Conservation (phyloP, 1,139 yeast species). For the Candida anutae region DNA sequence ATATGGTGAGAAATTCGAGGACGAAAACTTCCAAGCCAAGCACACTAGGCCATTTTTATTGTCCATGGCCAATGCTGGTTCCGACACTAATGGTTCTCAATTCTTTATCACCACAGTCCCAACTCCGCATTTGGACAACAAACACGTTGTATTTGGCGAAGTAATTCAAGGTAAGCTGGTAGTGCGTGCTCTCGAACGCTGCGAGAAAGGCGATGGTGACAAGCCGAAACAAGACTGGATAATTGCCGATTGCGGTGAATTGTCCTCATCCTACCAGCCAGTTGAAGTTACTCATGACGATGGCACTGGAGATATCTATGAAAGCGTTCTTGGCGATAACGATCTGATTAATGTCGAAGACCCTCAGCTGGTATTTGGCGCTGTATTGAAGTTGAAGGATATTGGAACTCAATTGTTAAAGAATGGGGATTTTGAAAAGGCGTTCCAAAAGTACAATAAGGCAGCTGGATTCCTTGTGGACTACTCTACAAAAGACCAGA, state of each 20-base stretch:
- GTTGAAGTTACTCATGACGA: conserved; percentile 45
- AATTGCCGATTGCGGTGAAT: conserved; percentile 74
- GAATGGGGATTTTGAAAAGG: conserved; percentile 45
- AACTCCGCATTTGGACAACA: conserved; percentile 82
- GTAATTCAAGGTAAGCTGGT: conserved; percentile 77
- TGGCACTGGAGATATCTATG: conserved; percentile 81
- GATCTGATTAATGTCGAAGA: conserved; percentile 51
- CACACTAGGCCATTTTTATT: conserved; percentile 83
- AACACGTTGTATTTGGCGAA: conserved; percentile 94
- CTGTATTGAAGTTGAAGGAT: conserved; percentile 60
- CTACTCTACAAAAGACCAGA: conserved; percentile 65
- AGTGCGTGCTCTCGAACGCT: conserved; percentile 69
- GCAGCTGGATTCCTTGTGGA: conserved; percentile 62
- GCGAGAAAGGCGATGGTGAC: conserved; percentile 55
- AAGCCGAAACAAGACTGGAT: conserved; percentile 58
- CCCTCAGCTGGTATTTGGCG: conserved; percentile 59
- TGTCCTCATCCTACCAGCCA: conserved; percentile 50
- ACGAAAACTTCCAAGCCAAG: conserved; percentile 70
- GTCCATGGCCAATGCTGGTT: conserved; percentile 96
- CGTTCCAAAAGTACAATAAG: conserved; percentile 64
- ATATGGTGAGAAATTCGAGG: conserved; percentile 92
- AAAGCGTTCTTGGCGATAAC: conserved; percentile 70
- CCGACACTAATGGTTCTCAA: conserved; percentile 92
- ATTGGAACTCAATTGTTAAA: conserved; percentile 75
- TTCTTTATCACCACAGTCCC: conserved; percentile 85